These are phyloP conservation scores for Avicennia marina DNA, from an alignment of 257 asterid species.

Conservation along the genomic window DNA sequence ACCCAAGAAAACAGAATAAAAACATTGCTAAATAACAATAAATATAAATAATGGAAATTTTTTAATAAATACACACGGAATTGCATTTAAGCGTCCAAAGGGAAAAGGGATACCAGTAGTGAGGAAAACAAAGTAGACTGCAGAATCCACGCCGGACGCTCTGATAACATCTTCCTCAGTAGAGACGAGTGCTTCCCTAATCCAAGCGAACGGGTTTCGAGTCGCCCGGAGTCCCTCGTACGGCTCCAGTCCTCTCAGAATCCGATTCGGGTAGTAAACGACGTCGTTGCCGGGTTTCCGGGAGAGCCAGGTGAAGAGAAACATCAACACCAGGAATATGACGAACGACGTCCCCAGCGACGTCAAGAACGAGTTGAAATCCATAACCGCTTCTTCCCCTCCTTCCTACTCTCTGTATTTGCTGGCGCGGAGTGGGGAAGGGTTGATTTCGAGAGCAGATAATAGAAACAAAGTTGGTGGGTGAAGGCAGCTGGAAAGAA, in stretches of 20 bases:
- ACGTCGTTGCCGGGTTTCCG: constrained; percentile 44
- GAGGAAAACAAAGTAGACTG: constrained; percentile 89
- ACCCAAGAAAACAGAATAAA: no score
- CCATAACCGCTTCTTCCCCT: constrained; percentile 31
- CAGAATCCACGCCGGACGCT: constrained; percentile 89
- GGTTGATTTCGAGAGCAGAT: no score
- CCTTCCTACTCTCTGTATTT: background rate
- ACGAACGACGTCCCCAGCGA: constrained; percentile 55
- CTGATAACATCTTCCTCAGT: constrained; percentile 74
- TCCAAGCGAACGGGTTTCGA: constrained; percentile 75
- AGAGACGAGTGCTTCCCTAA: constrained; percentile 68
- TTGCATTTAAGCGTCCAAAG: no score
- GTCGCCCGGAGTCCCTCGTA: constrained; percentile 37
- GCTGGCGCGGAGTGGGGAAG: background rate
- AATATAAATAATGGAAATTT: no score
- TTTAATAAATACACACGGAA: no score
- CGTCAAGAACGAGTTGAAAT: constrained; percentile 57
- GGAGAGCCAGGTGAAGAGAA: constrained; percentile 56
- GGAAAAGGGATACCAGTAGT: constrained; percentile 45
- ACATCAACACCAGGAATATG: constrained; percentile 42
- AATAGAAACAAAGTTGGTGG: no score
- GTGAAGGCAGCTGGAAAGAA: no score
- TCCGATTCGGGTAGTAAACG: constrained; percentile 59
- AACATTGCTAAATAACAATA: no score
- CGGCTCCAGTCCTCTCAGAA: constrained; percentile 57